Evolutionary conservation across 306 rosid species (phyloP).

Genomic region (Lagenaria siceraria): DNA sequence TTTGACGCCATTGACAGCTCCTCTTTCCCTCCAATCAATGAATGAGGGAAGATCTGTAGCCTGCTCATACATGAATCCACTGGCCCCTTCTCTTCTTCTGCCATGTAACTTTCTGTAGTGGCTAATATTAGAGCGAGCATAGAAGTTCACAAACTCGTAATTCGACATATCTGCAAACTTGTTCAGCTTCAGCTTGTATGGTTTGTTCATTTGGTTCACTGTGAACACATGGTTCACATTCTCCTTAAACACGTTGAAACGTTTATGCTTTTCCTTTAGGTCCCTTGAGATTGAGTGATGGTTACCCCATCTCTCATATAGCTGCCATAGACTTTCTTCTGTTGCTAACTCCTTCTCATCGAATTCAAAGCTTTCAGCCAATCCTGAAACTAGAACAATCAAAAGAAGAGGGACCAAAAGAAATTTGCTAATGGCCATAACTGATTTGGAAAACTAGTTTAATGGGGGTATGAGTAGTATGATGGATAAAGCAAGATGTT

Average conservation of each 20-base stretch:
- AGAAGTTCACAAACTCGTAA: constrained; percentile 21
- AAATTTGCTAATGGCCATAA: constrained; percentile 7
- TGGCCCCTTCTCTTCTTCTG: neutral
- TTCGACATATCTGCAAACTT: constrained; percentile 41
- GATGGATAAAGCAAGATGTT: neutral
- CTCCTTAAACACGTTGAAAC: constrained; percentile 37
- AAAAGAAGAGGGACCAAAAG: constrained; percentile 12
- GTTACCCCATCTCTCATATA: constrained; percentile 40
- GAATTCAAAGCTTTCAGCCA: constrained; percentile 24
- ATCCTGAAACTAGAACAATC: constrained; percentile 17
- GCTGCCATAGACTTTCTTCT: constrained; percentile 24
- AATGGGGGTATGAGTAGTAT: neutral
- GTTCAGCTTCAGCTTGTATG: constrained; percentile 37
- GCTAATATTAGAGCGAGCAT: constrained; percentile 24
- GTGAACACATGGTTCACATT: constrained; percentile 28
- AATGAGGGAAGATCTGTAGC: constrained; percentile 13
- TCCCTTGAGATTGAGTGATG: constrained; percentile 22
- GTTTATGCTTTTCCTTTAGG: constrained; percentile 22
- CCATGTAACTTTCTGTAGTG: constrained; percentile 18
- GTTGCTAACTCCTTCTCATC: constrained; percentile 31
- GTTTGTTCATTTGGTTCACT: constrained; percentile 35
- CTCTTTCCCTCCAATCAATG: constrained; percentile 40
- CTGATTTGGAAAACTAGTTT: neutral
- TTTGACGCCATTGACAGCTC: constrained; percentile 29
- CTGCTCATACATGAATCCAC: constrained; percentile 16